Conservation (phyloP, 2,329 filamentous ascomycete species). For the Penicillium griseofulvum region DNA sequence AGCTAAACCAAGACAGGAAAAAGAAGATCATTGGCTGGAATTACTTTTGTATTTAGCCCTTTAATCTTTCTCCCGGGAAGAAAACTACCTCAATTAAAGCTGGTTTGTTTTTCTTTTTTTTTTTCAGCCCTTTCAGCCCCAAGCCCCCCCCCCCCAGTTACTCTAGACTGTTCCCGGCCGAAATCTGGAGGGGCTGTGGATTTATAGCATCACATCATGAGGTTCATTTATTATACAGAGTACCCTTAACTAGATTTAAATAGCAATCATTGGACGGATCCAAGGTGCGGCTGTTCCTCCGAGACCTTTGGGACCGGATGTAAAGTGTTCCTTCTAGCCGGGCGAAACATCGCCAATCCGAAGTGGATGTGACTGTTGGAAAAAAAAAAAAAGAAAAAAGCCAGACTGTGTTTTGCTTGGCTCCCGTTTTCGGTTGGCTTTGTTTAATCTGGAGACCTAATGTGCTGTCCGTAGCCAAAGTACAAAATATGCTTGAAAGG, state of each 20-base stretch:
- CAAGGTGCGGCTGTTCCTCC: neutral
- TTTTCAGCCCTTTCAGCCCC: neutral
- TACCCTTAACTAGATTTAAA: neutral
- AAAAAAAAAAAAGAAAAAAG: neutral
- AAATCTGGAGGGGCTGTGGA: neutral
- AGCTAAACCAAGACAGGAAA: neutral
- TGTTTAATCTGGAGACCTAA: neutral
- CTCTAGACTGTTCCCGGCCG: neutral
- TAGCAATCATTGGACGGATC: neutral
- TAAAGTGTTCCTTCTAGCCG: neutral
- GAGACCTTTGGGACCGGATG: neutral
- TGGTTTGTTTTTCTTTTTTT: neutral
- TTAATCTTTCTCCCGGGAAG: neutral
- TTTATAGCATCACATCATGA: neutral
- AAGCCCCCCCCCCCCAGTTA: too few relatives aligned
- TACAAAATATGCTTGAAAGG: neutral
- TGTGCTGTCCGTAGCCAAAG: neutral
- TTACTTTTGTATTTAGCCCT: neutral
- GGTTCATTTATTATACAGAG: neutral
- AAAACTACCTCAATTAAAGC: neutral
- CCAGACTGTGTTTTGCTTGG: neutral
- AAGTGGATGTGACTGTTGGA: neutral
- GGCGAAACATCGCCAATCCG: constrained; percentile 3
- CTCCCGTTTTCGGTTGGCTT: neutral
- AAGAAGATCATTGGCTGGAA: neutral